A percentile compares a stretch with the other conserved stretches of the same genome.
These are phyloP conservation scores for Rhodotorula sp. DNA, from an alignment of 1,284 basidiomycete species.

Conservation along the genomic window DNA sequence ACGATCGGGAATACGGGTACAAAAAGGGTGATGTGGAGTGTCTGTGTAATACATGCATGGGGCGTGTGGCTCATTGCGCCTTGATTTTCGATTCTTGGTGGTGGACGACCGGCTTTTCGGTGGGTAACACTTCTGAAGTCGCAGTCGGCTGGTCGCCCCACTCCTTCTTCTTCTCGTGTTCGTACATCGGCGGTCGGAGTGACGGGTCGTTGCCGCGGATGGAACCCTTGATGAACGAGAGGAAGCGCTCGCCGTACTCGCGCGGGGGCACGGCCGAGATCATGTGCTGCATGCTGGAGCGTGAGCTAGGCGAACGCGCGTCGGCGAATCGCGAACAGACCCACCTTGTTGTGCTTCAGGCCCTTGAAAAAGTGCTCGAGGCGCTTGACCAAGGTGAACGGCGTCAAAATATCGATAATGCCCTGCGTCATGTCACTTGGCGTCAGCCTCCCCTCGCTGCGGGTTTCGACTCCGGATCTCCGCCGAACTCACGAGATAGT, in stretches of 20 bases:
- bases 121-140: not conserved
- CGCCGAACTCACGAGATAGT: constrained; percentile 61
- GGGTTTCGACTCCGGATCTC: not conserved
- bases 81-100: no score
- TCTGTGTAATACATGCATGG: no score
- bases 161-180: constrained; percentile 6
- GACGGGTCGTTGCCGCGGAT: constrained; percentile 35
- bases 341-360: constrained; percentile 75
- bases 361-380: constrained; percentile 92
- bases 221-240: constrained; percentile 51
- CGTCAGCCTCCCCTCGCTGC: not conserved
- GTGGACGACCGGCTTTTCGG: not conserved
- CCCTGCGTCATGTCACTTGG: constrained; percentile 56
- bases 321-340: constrained; percentile 44
- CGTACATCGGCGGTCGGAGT: constrained; percentile 30
- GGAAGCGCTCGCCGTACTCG: constrained; percentile 83
- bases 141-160: not conserved
- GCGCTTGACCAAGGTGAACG: constrained; percentile 76
- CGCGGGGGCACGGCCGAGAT: constrained; percentile 85
- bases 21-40: not conserved
- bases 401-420: constrained; percentile 91
- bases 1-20: no score
- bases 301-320: not conserved
- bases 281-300: constrained; percentile 65
- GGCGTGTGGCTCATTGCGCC: no score